Conservation (phyloP, 2,329 filamentous ascomycete genomes). For the Talaromyces sp. region DNA sequence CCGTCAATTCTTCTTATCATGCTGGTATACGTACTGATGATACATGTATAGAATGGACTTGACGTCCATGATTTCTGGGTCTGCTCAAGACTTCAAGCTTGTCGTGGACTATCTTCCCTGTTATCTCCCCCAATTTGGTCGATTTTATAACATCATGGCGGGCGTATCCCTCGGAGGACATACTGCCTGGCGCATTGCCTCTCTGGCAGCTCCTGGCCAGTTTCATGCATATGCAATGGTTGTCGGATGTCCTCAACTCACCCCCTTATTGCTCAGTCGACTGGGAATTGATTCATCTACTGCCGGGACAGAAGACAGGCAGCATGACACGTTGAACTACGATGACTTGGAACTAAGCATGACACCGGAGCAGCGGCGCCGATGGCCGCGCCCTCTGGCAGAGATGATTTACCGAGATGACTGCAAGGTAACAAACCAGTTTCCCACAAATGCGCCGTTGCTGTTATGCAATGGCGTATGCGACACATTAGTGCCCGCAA, state of each 20-base stretch:
- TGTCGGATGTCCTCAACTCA: background rate
- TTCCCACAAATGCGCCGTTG: background rate
- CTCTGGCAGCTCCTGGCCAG: background rate
- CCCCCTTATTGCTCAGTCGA: background rate
- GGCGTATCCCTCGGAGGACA: background rate
- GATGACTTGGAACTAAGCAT: background rate
- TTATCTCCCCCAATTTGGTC: background rate
- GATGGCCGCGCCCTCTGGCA: background rate
- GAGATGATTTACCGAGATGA: background rate
- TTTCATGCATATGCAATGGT: background rate
- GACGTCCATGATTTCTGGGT: background rate
- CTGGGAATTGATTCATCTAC: background rate
- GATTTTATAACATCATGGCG: conserved; percentile 2
- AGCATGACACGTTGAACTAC: background rate
- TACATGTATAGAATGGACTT: background rate
- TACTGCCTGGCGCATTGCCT: conserved; percentile 1
- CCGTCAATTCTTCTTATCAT: background rate
- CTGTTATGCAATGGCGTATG: background rate
- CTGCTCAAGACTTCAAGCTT: conserved; percentile 1
- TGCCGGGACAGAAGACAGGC: background rate
- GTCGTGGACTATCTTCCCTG: conserved; percentile 1
- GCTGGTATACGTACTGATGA: background rate
- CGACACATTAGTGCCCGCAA: background rate
- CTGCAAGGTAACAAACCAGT: background rate
- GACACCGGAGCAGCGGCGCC: background rate